Base-by-base conservation (phyloP, 306 rosid genomes). In the Fragaria ananassa region DNA sequence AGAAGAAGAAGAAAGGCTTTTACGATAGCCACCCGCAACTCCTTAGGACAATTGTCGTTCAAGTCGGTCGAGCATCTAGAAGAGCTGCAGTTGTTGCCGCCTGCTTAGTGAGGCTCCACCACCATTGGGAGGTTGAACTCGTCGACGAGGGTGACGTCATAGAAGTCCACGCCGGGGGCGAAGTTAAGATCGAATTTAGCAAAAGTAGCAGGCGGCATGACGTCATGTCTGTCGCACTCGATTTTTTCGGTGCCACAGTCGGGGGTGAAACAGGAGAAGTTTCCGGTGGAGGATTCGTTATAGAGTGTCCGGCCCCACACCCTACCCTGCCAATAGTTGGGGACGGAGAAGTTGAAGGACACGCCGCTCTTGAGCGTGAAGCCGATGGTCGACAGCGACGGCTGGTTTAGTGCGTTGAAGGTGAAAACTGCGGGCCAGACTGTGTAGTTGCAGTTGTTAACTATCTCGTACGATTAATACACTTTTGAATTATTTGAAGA, bases 81-180 rank as follows among this genome's bases (percentile, higher is more conserved):
- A 63, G 98, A 79, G 45, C 87, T 78, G 81, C 98, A 93, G 6
- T 6, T 41, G 8, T 93, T 27, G 29, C 29, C 93, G 0, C 98
- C 96, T 46, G 84, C 98, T 17, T 90, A 89, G 71, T 80, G 85
- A 1, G 98, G 85, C 5, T 90, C 83, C 14, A 93, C 71, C 45
- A 93, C 83, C 89, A 93, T 87, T 71, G 98, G 98, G 29, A 93
- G 89, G 80, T 93, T 93, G 81, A 90, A 93, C 25, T 97, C 98
- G 58, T 93, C 98, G 12, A 91, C 98, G 57, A 93, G 73, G 71
- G 96, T 93, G 66, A 91, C 97, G 93, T 90, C 98, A 71, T 91
- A 93, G 76, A 91, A 91, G 65, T 93, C 98, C 70, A 93, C 54
- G 0, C 93, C 91, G 44, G 94, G 96, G 87, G 7, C 7, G 8